Base-by-base conservation (phyloP, 805 yeast species). In the Candida ulmi region DNA sequence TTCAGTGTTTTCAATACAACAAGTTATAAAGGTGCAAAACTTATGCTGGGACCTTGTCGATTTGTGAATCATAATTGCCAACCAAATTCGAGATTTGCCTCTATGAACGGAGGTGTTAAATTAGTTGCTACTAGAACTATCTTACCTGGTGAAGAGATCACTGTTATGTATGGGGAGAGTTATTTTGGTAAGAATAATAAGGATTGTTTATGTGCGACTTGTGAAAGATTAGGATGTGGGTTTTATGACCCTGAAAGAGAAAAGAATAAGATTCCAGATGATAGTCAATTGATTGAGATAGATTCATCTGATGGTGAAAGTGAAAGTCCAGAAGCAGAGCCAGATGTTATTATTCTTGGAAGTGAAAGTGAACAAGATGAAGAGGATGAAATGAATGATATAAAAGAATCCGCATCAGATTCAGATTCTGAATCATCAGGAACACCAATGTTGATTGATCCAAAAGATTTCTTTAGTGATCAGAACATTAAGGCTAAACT, bases 11-110 rank as follows among this genome's bases (percentile, higher is more conserved):
- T 71, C 30, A 58, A 65, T 37, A 57, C 70, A 5, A 50, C 71
- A 9, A 46, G 44, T 24, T 17, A 33, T 1, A 55, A 55, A 11
- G 50, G 46, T 3, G 54, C 63, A 17, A 62, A 70, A 37, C 50
- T 71, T 21, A 66, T 71, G 74, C 54, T 71, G 30, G 76, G 76
- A 0, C 76, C 76, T 0, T 61, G 68, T 12, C 53, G 76, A 29
- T 71, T 71, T 45, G 66, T 71, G 8, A 71, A 71, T 46, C 76
- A 71, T 46, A 69, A 70, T 46, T 71, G 76, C 47, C 44, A 58
- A n/a, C 62, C 71, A 5, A 71, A 71, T 46, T 60, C 69, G 2
- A 54, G 52, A 29, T 69, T 71, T 43, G 44, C 53, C 5, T 50
- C 66, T 3, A 40, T 44, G 0, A 51, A 55, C 11, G 39, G 36